These are phyloP conservation scores for Batrachochytrium dendrobatidis DNA, from an alignment of 371 early-diverging fungal species.

Conservation along the genomic window DNA sequence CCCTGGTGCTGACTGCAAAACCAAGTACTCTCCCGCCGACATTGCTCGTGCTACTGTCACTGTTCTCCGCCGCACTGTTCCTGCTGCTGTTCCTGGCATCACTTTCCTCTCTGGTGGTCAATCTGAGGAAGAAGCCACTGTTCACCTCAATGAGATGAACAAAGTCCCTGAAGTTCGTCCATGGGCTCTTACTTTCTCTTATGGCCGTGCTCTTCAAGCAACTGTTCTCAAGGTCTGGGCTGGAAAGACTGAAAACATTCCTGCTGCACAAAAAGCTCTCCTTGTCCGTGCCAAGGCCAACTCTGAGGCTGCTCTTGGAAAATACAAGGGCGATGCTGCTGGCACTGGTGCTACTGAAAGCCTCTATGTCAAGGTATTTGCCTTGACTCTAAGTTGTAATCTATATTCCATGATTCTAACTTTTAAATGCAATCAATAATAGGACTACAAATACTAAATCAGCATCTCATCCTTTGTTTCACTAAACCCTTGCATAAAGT, in stretches of 20 bases:
- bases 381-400: not conserved
- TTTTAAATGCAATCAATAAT: not conserved
- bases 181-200: constrained; percentile 60
- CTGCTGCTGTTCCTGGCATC: constrained; percentile 55
- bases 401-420: not conserved
- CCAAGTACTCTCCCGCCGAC: constrained; percentile 40
- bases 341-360: constrained; percentile 24
- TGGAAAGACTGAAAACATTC: constrained; percentile 47
- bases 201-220: constrained; percentile 61
- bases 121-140: constrained; percentile 51
- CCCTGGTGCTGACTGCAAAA: constrained; percentile 43
- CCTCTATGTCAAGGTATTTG: constrained; percentile 36
- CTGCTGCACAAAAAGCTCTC: constrained; percentile 47
- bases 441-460: constrained; percentile 36
- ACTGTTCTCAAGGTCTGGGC: constrained; percentile 51
- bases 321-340: constrained; percentile 31
- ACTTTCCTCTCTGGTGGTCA: constrained; percentile 68
- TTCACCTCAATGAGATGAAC: constrained; percentile 52
- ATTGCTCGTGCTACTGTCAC: constrained; percentile 48
- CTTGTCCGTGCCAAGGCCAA: constrained; percentile 46
- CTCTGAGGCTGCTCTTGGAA: constrained; percentile 41
- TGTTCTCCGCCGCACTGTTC: constrained; percentile 50
- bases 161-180: constrained; percentile 30
- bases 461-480: too few relatives aligned
- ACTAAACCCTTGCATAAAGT: too few relatives aligned